phyloP scores from a whole-genome alignment of 352 stramenopile genomes.

The Phytophthora rubi region DNA sequence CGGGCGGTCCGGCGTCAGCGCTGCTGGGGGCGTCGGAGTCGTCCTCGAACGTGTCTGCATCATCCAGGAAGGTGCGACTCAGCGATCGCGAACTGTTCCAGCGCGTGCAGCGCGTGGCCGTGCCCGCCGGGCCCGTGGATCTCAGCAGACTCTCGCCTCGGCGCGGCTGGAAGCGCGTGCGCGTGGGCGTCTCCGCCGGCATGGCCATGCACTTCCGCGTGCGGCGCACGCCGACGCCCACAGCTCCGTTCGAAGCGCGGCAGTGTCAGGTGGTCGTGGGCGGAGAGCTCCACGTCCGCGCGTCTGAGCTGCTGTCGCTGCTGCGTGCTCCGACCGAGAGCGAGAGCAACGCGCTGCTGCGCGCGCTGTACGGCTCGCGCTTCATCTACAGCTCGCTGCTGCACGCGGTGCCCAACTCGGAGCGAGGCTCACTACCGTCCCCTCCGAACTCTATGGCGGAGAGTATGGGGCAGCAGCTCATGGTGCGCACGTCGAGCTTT shows the following conservation, averaged over 20 bases:
- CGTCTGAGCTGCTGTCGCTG: constrained; percentile 31
- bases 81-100: constrained; percentile 36
- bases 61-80: constrained; percentile 29
- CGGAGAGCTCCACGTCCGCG: constrained; percentile 27
- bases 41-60: constrained; percentile 24
- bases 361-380: constrained; percentile 31
- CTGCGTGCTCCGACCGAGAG: constrained; percentile 38
- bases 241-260: constrained; percentile 1
- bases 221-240: background rate
- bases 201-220: constrained; percentile 32
- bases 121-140: constrained; percentile 26
- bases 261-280: constrained; percentile 33
- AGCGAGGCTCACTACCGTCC: constrained; percentile 16
- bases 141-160: constrained; percentile 17
- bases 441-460: background rate
- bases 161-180: constrained; percentile 37
- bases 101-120: constrained; percentile 32
- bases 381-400: constrained; percentile 52
- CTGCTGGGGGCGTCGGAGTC: constrained; percentile 21
- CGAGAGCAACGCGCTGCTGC: constrained; percentile 45
- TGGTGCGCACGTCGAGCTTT: constrained; percentile 32
- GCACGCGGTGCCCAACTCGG: constrained; percentile 27
- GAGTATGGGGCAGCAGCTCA: constrained; percentile 26
- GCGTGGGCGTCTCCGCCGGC: constrained; percentile 8
- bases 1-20: constrained; percentile 9